Evolutionary conservation across 352 stramenopile genomes (phyloP), one percentile per base, ranked within the genome.

Genomic region (Globisporangium ultimum): DNA sequence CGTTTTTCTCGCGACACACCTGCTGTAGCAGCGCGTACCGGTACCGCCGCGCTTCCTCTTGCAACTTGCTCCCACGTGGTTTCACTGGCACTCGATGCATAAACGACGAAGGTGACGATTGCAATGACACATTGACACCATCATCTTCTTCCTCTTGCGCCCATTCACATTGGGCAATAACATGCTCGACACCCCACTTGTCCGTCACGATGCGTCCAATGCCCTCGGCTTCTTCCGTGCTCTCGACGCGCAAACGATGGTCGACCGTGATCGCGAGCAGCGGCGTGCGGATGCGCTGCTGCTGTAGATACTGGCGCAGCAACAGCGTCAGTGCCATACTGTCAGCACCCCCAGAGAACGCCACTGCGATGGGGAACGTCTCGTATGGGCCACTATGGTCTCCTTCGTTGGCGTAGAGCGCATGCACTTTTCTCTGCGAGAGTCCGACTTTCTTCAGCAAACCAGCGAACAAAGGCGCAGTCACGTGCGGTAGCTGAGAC

Each of bases 201-300:
- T 73, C 48, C 11, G 48, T 34, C 64, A 81, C 80, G 38, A 89
- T 73, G 5, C 61, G 58, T 0, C 71, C 73, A 9, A 93, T 76
- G 45, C 78, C 61, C 3, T 59, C 52, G 5, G 84, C 86, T 68
- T 95, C 86, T 0, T 72, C 65, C 5, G 67, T 60, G 49, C 86
- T 95, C 59, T 92, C 84, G 1, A 22, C 12, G 9, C 86, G 84
- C 21, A 95, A 66, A 28, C 64, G 67, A 58, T 95, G 86, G 55
- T 95, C 82, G 48, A 95, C 78, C 14, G 81, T 93, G 60, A 95
- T 80, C 8, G 82, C 86, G 18, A 95, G 61, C 11, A 95, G 74
- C 42, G 80, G 77, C 11, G 78, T 89, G 32, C 70, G 56, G 40
- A 91, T 77, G 36, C 59, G 22, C 12, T 78, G 70, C 8, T 60